These are phyloP conservation scores for Dioscorea cayenensis DNA, from an alignment of 116 monocot genomes.

Conservation along the genomic window DNA sequence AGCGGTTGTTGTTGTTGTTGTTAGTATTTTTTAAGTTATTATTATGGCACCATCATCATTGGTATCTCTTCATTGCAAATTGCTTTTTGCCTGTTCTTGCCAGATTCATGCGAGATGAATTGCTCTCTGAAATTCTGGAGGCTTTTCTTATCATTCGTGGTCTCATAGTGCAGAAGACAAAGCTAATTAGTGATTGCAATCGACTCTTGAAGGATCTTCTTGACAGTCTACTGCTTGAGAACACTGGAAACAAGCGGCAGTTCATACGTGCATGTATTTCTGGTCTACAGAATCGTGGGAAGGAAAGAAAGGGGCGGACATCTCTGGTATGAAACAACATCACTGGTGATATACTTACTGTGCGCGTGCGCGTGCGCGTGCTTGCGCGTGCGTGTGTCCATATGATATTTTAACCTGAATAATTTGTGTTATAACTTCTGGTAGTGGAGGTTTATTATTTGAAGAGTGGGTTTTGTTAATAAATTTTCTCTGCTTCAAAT, in stretches of 20 bases:
- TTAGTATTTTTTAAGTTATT: conserved; percentile 3
- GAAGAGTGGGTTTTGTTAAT: neutral
- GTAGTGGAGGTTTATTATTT: neutral
- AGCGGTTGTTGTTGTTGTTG: neutral
- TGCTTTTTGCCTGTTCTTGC: neutral
- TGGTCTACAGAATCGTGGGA: conserved; percentile 76
- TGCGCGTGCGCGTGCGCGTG: neutral
- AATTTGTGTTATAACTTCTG: neutral
- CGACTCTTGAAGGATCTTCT: conserved; percentile 87
- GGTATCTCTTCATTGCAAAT: neutral
- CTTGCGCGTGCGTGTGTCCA: neutral
- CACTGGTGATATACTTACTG: neutral
- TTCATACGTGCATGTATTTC: conserved; percentile 96
- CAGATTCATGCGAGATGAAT: conserved; percentile 86
- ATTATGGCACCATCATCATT: neutral
- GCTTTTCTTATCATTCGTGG: conserved; percentile 90
- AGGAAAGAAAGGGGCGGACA: conserved; percentile 71
- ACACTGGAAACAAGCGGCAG: conserved; percentile 74
- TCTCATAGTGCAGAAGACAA: conserved; percentile 96
- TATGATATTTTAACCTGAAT: neutral
- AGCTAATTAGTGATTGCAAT: conserved; percentile 88
- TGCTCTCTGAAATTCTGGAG: conserved; percentile 82
- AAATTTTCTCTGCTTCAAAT: neutral
- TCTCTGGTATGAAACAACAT: conserved; percentile 54
- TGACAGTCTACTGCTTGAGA: conserved; percentile 88